These are phyloP conservation scores for Termitomyces sp. DNA, from an alignment of 768 basidiomycete species.

Conservation along the genomic window DNA sequence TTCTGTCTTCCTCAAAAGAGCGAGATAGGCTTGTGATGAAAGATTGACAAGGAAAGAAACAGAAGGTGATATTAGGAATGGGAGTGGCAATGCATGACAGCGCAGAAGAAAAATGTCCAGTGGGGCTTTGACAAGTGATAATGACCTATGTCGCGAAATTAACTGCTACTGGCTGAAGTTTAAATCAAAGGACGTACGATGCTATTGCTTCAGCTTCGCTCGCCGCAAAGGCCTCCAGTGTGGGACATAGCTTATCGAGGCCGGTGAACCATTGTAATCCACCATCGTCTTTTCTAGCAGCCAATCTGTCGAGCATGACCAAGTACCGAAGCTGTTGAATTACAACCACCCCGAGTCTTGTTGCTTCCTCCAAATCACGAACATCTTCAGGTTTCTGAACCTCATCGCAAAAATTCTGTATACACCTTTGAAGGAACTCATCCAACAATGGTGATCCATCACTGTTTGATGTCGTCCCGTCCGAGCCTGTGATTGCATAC, in stretches of 20 bases:
- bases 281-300: constrained; percentile 50
- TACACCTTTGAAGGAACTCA: constrained; percentile 48
- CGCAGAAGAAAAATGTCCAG: constrained; percentile 70
- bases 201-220: constrained; percentile 49
- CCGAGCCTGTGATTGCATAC: constrained; percentile 52
- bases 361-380: constrained; percentile 50
- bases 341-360: constrained; percentile 39
- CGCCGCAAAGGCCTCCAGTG: constrained; percentile 43
- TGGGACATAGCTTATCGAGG: constrained; percentile 46
- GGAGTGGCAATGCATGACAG: constrained; percentile 62
- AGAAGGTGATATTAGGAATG: constrained; percentile 61
- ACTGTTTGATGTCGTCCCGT: constrained; percentile 30
- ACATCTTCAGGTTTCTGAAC: constrained; percentile 46
- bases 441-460: constrained; percentile 55
- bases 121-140: constrained; percentile 36
- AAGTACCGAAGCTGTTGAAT: constrained; percentile 59
- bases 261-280: constrained; percentile 76
- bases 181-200: constrained; percentile 32
- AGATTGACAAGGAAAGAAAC: constrained; percentile 68
- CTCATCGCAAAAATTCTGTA: constrained; percentile 54
- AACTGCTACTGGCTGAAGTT: not conserved
- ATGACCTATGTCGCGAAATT: constrained; percentile 25
- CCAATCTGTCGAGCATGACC: constrained; percentile 66
- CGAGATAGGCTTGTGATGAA: constrained; percentile 65
- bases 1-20: constrained; percentile 37